Evolutionary conservation across 352 stramenopile species (phyloP), one percentile per base, ranked within the genome.

Genomic region (Globisporangium lucens): DNA sequence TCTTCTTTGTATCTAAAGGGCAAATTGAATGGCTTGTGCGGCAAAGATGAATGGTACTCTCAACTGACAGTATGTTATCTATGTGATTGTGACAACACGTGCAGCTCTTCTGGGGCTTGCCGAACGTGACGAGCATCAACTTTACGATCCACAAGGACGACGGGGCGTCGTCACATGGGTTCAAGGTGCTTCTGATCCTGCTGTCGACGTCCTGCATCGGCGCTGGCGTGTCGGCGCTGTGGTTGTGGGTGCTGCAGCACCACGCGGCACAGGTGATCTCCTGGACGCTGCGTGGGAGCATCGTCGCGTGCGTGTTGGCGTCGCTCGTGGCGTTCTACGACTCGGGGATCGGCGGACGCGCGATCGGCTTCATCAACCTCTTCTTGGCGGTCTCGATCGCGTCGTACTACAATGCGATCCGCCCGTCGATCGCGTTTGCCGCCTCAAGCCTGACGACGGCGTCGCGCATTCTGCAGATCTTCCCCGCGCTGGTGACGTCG

Each of bases 361-460:
- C 87, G 6, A 90, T 95, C 27, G 87, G 85, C 13, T 93, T 96
- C 60, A 64, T 90, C 56, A 94, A 94, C 61, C 65, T 96, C 15
- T 93, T 95, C 69, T 72, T 91, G n/a, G 80, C 85, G 12, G 56
- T 85, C 43, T 79, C 64, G 58, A 76, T 94, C 56, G 67, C 80
- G 41, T 67, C 83, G 12, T 95, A 93, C 70, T 96, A 94, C 67
- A 55, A 74, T 2, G 80, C 75, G 0, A 76, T 91, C 9, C 80
- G 77, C n/a, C 70, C 76, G 7, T 83, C 82, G 15, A 93, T 96
- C 27, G 80, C 81, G 12, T 96, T 96, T 66, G 89, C 89, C 6
- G 85, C 87, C 5, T 91, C 85, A 8, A 96, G 92, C 46, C 73
- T 96, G 41, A 69, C 85, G 5, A 78, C 85, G 1, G 87, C 87